Percentiles rank a stretch among this genome's conserved stretches.
Conservation (phyloP, 768 basidiomycete species). For the Phlebiopsis flavidoalba region DNA sequence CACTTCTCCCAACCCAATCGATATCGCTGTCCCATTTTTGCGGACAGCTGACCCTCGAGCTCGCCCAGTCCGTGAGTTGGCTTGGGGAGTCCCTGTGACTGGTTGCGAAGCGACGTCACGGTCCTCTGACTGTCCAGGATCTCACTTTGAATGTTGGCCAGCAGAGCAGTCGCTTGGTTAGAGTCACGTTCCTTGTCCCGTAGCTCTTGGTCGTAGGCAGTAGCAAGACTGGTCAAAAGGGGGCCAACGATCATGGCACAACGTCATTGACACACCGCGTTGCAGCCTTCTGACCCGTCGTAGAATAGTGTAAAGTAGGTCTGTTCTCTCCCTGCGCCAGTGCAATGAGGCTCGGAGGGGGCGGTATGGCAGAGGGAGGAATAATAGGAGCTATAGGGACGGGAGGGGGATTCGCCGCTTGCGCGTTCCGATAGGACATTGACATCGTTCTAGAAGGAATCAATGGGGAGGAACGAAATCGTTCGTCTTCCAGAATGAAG, state of each 20-base stretch:
- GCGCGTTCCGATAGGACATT: conserved; percentile 73
- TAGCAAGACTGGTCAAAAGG: conserved; percentile 84
- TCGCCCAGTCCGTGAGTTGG: conserved; percentile 53
- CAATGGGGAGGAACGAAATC: conserved; percentile 88
- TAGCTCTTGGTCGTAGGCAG: conserved; percentile 89
- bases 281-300: conserved; percentile 80
- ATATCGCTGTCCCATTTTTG: conserved; percentile 79
- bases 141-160: conserved; percentile 84
- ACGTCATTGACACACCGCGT: conserved; percentile 84
- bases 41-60: conserved; percentile 59
- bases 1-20: conserved; percentile 91
- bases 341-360: background rate
- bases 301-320: conserved; percentile 78
- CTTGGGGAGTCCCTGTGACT: conserved; percentile 64
- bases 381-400: conserved; percentile 23
- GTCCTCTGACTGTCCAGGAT: conserved; percentile 80
- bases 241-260: too few relatives aligned
- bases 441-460: conserved; percentile 60
- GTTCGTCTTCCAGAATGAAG: conserved; percentile 97
- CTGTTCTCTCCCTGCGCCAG: conserved; percentile 45
- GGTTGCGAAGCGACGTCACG: conserved; percentile 60
- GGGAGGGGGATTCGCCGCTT: conserved; percentile 50
- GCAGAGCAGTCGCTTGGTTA: conserved; percentile 81
- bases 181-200: conserved; percentile 89
- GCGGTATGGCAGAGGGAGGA: conserved; percentile 33